Conservation (phyloP, 2,329 filamentous ascomycete genomes). For the Leptographium radiaticola region DNA sequence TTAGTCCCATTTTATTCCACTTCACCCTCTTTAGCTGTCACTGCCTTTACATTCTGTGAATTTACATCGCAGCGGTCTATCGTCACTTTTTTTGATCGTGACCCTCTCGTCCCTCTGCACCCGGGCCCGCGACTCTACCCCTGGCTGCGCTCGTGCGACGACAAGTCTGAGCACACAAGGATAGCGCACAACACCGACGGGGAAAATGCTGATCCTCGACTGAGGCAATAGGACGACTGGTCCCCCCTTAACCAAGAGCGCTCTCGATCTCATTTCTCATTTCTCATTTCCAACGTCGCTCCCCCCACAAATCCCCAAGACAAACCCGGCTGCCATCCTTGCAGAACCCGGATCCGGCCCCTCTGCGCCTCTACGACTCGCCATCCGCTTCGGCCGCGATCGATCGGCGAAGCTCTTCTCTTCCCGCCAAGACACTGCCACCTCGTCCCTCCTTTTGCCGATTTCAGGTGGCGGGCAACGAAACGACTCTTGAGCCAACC, state of each 20-base stretch:
- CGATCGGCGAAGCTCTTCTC: neutral
- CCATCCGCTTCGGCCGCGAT: neutral
- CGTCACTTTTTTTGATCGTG: neutral
- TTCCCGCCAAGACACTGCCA: neutral
- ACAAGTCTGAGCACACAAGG: neutral
- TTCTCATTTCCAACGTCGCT: neutral
- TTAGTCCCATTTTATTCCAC: neutral
- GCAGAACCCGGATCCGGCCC: neutral
- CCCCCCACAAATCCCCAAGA: no score
- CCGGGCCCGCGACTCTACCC: neutral
- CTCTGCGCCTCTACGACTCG: no score
- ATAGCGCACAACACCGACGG: neutral
- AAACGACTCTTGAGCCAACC: neutral
- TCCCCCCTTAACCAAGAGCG: constrained; percentile 2
- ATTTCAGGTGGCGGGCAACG: neutral
- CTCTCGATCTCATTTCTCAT: neutral
- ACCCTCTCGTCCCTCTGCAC: neutral
- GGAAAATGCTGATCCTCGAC: constrained; percentile 2
- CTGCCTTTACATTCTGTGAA: neutral
- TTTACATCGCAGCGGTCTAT: constrained; percentile 1
- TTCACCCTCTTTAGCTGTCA: neutral
- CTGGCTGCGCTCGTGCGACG: neutral
- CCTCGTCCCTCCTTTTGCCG: neutral
- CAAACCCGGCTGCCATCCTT: neutral
- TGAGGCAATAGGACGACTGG: constrained; percentile 1